Percentiles rank a stretch among this genome's conserved stretches.
Conservation (phyloP, 768 basidiomycete genomes). For the Sporobolomyces pararoseus region DNA sequence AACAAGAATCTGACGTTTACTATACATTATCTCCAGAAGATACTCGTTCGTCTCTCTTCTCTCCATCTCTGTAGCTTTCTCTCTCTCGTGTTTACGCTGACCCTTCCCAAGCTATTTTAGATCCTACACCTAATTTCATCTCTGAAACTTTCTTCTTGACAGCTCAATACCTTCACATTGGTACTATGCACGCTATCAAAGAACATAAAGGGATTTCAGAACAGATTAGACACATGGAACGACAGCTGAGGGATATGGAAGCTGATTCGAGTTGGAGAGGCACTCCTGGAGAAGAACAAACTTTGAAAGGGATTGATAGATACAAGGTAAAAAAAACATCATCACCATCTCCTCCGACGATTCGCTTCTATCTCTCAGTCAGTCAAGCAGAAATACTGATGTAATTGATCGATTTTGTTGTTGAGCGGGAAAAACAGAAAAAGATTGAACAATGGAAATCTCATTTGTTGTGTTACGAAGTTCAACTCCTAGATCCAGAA, state of each 20-base stretch:
- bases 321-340: conserved; percentile 36
- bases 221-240: conserved; percentile 58
- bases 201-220: conserved; percentile 57
- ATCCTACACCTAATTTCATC: conserved; percentile 81
- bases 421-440: conserved; percentile 55
- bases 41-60: neutral
- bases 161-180: conserved; percentile 82
- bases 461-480: conserved; percentile 67
- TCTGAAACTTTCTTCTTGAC: conserved; percentile 90
- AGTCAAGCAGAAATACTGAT: no score
- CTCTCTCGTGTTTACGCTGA: no score
- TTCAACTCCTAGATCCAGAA: conserved; percentile 73
- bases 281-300: neutral
- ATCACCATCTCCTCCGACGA: no score
- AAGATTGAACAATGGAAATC: conserved; percentile 45
- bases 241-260: conserved; percentile 71
- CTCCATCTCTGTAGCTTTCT: no score
- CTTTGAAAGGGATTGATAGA: conserved; percentile 20
- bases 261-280: conserved; percentile 57
- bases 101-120: no score
- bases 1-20: conserved; percentile 77
- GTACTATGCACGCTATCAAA: conserved; percentile 74
- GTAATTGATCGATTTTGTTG: no score
- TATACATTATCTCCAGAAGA: conserved; percentile 39
- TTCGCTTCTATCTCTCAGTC: no score